Base-by-base conservation (phyloP, 306 rosid species). In the Sesbania bispinosa region DNA sequence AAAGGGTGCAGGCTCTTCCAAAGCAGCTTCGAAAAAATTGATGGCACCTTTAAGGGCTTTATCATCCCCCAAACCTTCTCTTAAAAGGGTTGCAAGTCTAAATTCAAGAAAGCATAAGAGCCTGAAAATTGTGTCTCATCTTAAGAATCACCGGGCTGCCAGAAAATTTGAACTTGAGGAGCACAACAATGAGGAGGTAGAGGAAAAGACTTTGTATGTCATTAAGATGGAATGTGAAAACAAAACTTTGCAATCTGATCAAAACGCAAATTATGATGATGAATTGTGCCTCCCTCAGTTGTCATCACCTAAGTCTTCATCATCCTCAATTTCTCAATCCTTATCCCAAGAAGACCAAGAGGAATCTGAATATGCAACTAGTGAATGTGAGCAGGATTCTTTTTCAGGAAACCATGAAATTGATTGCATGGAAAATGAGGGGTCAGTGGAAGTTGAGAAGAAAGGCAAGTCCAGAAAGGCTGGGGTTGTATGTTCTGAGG, bases 151-250 rank as follows among this genome's bases (percentile, higher is more conserved):
- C 71, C 74, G 27, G 54, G 55, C 61, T 73, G 75, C 62, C 3
- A 46, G 42, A 52, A 55, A 43, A 62, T 81, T 73, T 35, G 87
- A 86, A 71, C 69, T 50, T 1, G 64, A 61, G 77, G 72, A 87
- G 64, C 54, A 47, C 62, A 48, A n/a, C 62, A 53, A 62, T 32
- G 54, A 80, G n/a, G 88, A 67, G 77, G 78, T 79, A 27, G 72
- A 52, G 76, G 98, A 90, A 70, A 87, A 87, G 76, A 94, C 91
- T 38, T 67, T 91, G 88, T 87, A 87, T 51, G 92, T 87, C 79
- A 71, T 89, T 51, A 74, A 82, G 81, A 77, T 76, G 80, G 95
- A 87, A 65, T 85, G 79, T 29, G 89, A 80, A 55, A 80, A 82
- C 21, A 82, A 67, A 24, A 60, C 84, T 38, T 50, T 66, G 47